Evolutionary conservation across 2,329 filamentous ascomycete genomes (phyloP).

Genomic region (Sodiomyces alkalinus): DNA sequence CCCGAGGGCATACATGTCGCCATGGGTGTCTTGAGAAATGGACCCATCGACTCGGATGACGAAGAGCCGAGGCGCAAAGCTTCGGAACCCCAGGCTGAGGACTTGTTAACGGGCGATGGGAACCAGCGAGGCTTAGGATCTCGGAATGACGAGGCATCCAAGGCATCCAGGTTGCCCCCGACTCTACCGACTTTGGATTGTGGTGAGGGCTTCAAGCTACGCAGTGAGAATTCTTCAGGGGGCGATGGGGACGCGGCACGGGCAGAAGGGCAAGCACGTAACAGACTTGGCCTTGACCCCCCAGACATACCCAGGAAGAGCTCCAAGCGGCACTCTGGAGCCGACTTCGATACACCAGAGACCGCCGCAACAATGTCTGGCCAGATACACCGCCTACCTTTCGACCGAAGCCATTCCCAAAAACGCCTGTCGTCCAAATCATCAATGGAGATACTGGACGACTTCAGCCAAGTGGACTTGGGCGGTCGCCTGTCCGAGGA

Average conservation of each 20-base stretch:
- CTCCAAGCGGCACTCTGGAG: slow-evolving; percentile 44
- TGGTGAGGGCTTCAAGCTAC: slow-evolving; percentile 44
- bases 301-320: slow-evolving; percentile 58
- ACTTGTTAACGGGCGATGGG: slow-evolving; percentile 30
- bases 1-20: slow-evolving; percentile 52
- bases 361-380: too few relatives aligned
- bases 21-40: slow-evolving; percentile 42
- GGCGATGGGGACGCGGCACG: slow-evolving; percentile 34
- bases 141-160: slow-evolving; percentile 24
- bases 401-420: slow-evolving; percentile 39
- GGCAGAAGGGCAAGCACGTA: slow-evolving; percentile 26
- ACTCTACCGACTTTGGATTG: slow-evolving; percentile 44
- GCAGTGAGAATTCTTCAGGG: slow-evolving; percentile 47
- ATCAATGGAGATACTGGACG: slow-evolving; percentile 31
- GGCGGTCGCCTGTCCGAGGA: slow-evolving; percentile 22
- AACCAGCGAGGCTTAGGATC: slow-evolving; percentile 22
- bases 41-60: slow-evolving; percentile 50
- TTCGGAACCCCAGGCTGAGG: slow-evolving; percentile 12
- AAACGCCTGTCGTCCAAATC: slow-evolving; percentile 35
- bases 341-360: slow-evolving; percentile 17
- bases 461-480: slow-evolving; percentile 26
- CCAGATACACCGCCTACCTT: slow-evolving; percentile 34
- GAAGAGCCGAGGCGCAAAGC: slow-evolving; percentile 21
- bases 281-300: slow-evolving; percentile 14
- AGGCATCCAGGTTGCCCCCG: slow-evolving; percentile 34